Base-by-base conservation (phyloP, 306 rosid species). In the Vigna hirtella region DNA sequence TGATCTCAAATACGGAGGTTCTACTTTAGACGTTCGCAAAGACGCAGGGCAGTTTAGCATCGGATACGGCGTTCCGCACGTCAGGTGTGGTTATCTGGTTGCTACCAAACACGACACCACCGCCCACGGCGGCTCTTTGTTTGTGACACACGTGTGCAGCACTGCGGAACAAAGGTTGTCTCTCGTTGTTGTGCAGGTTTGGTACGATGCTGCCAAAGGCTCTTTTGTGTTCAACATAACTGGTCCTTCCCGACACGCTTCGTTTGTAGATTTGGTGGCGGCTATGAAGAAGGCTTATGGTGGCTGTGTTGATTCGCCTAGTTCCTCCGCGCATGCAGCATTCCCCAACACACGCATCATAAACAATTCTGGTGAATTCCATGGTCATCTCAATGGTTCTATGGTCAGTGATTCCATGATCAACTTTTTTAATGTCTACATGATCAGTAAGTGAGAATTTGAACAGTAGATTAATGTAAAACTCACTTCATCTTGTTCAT, bases 361-460 rank as follows among this genome's bases (percentile, higher is more conserved):
- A 61, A 47, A 74, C 66, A 74, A 61, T 61, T 26, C 59, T 13
- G 57, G 30, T 1, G 32, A 45, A 58, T 66, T 73, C 22, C 1
- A 45, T 43, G 59, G 59, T 7, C 2, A 3, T 61, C 58, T 74
- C 26, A 45, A 59, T 26, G 32, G 78, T n/a, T 58, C 78, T 11
- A 73, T 74, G 18, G 15, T 49, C 55, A 16, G 20, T 6, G 55
- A 49, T 49, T 49, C 55, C 7, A 16, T 5, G 18, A 49, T 49
- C 43, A 58, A 59, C 36, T 26, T 42, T 9, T 10, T 58, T 59
- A 47, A n/a, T 28, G 5, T 43, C 14, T 45, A 4, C 17, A 20
- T 56, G 20, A 56, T 6, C 42, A 36, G 42, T 36, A 5, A 36
- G 8, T 6, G 38, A 34, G 38, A 5, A 34, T 7, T 5, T 34